Base-by-base conservation (phyloP, 1,284 basidiomycete species). In the Puccinia triticina region DNA sequence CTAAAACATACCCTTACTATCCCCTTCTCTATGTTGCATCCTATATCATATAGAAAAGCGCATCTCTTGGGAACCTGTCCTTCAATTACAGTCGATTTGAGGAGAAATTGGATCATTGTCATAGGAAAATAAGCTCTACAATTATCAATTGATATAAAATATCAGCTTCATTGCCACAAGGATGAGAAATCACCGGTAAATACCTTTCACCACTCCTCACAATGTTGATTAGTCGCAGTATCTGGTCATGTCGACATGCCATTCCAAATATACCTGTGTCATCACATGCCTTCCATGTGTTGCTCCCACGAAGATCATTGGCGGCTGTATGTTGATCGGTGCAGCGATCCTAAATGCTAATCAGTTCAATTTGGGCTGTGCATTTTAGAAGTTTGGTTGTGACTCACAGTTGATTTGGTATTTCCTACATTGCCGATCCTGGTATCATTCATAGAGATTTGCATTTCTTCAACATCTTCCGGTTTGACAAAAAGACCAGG, bases 201-300 rank as follows among this genome's bases (percentile, higher is more conserved):
- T 26, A 71, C 67, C 40, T 71, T 43, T 71, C 67, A 18, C 67
- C 67, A 37, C 67, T 71, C 16, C 46, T 29, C 40, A 71, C 34
- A 7, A 71, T 71, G 55, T 59, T 59, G 21, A 59, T 59, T 5
- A 59, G 55, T 7, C 29, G 8, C 55, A 59, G 23, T 10, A 59
- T 59, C 23, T 59, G 55, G 29, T 59, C n/a, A n/a, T n/a, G n/a
- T n/a, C n/a, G n/a, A n/a, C n/a, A n/a, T n/a, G n/a, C n/a, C n/a
- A n/a, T n/a, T 43, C 26, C 74, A 77, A 77, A 77, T 21, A 77
- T 57, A 11, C 74, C 57, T 40, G 57, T 64, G 34, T 77, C 29
- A 59, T 77, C 74, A 59, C 74, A 77, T 29, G 29, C 74, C 2
- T 59, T 55, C 57, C 74, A 77, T 12, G 74, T 77, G 26, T 61